A percentile compares a stretch with the other conserved stretches of the same genome.
phyloP scores from a whole-genome alignment of 208 protist species.

The Porcisia deanei region DNA sequence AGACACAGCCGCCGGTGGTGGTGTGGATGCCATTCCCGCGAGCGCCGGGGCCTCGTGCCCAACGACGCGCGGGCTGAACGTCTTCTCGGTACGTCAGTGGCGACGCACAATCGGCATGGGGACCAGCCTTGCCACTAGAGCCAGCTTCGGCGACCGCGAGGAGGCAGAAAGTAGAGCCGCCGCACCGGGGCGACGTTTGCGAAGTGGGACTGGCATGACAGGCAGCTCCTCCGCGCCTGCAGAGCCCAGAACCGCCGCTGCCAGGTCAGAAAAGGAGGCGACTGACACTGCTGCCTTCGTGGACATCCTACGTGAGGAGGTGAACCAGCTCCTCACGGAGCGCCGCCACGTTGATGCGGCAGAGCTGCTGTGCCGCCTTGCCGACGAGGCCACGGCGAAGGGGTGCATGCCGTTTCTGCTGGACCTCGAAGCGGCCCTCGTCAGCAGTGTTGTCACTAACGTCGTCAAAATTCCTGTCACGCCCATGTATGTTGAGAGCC shows the following conservation, averaged over 20 bases:
- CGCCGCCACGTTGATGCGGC: constrained; percentile 68
- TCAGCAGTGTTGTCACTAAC: constrained; percentile 43
- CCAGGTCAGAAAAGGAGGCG: constrained; percentile 23
- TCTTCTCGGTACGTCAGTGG: constrained; percentile 68
- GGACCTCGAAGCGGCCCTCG: constrained; percentile 66
- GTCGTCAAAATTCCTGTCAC: constrained; percentile 61
- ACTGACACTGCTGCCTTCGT: constrained; percentile 62
- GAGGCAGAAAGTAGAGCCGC: not conserved
- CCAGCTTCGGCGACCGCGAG: constrained; percentile 13
- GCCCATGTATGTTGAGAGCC: constrained; percentile 69
- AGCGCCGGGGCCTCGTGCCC: constrained; percentile 28
- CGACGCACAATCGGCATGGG: constrained; percentile 37
- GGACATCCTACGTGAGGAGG: constrained; percentile 70
- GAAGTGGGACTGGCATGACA: not conserved
- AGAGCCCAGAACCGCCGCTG: not conserved
- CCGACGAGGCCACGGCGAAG: constrained; percentile 45
- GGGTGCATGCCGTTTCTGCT: constrained; percentile 73
- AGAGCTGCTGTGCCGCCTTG: constrained; percentile 62
- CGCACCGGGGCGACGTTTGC: constrained; percentile 5
- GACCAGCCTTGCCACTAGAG: constrained; percentile 1
- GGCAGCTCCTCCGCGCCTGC: not conserved
- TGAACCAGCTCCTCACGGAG: constrained; percentile 66
- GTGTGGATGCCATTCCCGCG: constrained; percentile 6
- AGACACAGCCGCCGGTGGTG: not conserved
- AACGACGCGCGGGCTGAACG: constrained; percentile 73